Percentiles rank a stretch among this genome's conserved stretches.
phyloP scores from a whole-genome alignment of 73 alveolate genomes.

The Paramecium tetraurelia region DNA sequence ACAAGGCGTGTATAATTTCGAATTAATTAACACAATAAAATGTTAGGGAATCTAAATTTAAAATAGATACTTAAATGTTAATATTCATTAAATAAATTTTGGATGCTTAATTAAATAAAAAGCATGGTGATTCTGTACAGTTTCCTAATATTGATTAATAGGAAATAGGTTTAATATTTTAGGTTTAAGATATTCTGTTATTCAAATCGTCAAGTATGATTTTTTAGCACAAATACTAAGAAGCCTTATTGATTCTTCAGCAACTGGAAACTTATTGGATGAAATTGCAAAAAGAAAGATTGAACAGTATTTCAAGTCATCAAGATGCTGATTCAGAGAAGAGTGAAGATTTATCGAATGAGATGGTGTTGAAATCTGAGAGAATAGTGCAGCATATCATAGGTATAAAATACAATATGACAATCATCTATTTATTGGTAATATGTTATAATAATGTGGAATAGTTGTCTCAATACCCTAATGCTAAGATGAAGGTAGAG shows the following conservation, averaged over 20 bases:
- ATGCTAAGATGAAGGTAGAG: not conserved
- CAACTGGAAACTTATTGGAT: not conserved
- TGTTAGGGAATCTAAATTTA: not conserved
- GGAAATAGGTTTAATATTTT: not conserved
- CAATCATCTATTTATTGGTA: not conserved
- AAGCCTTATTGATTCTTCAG: not conserved
- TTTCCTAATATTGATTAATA: not conserved
- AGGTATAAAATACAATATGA: not conserved
- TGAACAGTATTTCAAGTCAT: not conserved
- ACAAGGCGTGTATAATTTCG: not conserved
- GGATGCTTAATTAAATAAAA: not conserved
- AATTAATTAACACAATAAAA: not conserved
- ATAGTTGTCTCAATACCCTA: not conserved
- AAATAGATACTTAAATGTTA: not conserved
- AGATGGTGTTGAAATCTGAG: slow-evolving; percentile 22
- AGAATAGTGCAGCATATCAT: slow-evolving; percentile 23
- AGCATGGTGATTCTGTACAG: not conserved
- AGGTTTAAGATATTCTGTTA: not conserved
- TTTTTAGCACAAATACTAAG: not conserved
- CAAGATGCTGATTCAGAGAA: slow-evolving; percentile 22
- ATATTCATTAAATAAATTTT: not conserved
- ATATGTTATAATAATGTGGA: not conserved
- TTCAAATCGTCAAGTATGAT: not conserved
- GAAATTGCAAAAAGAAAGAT: not conserved
- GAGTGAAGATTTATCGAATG: slow-evolving; percentile 19